Conservation (phyloP, 2,329 filamentous ascomycete genomes). For the Cercospora sojina region DNA sequence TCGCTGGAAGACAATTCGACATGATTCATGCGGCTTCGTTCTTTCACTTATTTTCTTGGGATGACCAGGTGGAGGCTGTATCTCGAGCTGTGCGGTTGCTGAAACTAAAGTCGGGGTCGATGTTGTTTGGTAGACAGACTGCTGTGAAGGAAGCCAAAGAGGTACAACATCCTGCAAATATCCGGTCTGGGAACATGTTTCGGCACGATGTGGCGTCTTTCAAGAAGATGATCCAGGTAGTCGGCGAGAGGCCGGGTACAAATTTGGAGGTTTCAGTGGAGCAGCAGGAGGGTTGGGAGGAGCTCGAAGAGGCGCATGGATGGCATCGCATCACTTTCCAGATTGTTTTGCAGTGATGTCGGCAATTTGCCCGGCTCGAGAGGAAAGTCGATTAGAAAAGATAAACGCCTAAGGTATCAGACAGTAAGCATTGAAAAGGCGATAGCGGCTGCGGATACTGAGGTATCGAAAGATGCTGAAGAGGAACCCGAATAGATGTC, state of each 20-base stretch:
- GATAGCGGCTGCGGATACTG: too few relatives aligned
- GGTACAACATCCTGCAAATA: conserved; percentile 16
- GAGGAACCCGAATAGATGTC: background rate
- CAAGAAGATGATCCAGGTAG: conserved; percentile 41
- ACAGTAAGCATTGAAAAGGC: too few relatives aligned
- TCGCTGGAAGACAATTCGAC: conserved; percentile 34
- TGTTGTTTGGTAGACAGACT: conserved; percentile 44
- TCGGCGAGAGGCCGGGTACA: conserved; percentile 41
- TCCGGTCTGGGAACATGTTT: conserved; percentile 33
- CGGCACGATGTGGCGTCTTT: conserved; percentile 42
- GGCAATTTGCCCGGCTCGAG: too few relatives aligned
- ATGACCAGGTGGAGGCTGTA: conserved; percentile 42
- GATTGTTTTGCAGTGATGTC: background rate
- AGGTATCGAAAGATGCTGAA: too few relatives aligned
- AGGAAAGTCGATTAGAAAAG: too few relatives aligned
- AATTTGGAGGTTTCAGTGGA: conserved; percentile 38
- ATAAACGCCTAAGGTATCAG: too few relatives aligned
- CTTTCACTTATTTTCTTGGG: conserved; percentile 47
- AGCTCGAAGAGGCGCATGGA: background rate
- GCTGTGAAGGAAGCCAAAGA: conserved; percentile 37
- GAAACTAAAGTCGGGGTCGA: conserved; percentile 36
- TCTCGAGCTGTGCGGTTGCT: conserved; percentile 38
- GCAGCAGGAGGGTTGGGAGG: background rate
- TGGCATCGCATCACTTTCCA: conserved; percentile 9
- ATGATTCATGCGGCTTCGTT: conserved; percentile 46